phyloP scores from a whole-genome alignment of 2,329 filamentous ascomycete species.

The Talaromyces sp. region DNA sequence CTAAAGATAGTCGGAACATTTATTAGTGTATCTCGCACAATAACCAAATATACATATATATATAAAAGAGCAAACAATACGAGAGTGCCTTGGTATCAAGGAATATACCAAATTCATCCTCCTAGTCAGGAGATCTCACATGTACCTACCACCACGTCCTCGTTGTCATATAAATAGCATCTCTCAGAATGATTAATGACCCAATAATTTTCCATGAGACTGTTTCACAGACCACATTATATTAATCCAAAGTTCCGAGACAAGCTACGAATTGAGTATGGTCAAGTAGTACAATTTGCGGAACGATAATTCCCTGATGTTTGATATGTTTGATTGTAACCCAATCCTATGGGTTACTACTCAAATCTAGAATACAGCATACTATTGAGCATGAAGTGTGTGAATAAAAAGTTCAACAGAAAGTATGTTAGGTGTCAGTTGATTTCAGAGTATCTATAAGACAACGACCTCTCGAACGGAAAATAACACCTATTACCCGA shows the following conservation, averaged over 20 bases:
- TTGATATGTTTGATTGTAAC: not conserved
- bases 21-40: not conserved
- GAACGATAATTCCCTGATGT: not conserved
- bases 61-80: not conserved
- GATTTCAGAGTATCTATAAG: no score
- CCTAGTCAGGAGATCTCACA: not conserved
- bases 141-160: no score
- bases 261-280: not conserved
- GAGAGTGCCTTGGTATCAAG: not conserved
- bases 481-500: not conserved
- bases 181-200: not conserved
- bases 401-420: no score
- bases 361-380: not conserved
- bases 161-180: not conserved
- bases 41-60: not conserved
- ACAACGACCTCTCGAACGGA: no score
- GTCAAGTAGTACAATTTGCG: slow-evolving; percentile 2
- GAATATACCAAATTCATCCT: not conserved
- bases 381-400: no score
- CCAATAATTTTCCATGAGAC: not conserved
- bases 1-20: not conserved
- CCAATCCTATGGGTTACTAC: no score
- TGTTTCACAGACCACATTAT: not conserved
- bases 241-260: not conserved
- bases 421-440: no score